phyloP scores from a whole-genome alignment of 257 asterid species.

The Salvia hispanica region DNA sequence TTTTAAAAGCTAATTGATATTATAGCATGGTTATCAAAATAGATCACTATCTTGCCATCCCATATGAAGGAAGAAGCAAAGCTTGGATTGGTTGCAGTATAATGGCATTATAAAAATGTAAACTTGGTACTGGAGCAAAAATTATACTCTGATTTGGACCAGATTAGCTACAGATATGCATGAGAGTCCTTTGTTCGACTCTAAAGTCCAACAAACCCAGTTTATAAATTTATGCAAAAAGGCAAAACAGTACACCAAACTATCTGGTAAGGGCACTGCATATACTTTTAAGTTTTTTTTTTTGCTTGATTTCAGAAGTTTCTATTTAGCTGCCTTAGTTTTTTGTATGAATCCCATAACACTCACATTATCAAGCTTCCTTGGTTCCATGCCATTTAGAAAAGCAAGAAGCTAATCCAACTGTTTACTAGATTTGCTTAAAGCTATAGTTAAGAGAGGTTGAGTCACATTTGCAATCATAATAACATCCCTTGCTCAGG shows the following conservation, averaged over 20 bases:
- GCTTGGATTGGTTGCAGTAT: slow-evolving; percentile 18
- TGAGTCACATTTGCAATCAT: slow-evolving; percentile 8
- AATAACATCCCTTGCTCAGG: slow-evolving; percentile 17
- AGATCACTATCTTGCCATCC: slow-evolving; percentile 15
- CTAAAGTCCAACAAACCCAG: slow-evolving; percentile 11
- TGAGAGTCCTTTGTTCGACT: neutral
- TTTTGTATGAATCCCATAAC: neutral
- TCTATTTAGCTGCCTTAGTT: neutral
- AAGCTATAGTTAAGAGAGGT: slow-evolving; percentile 7
- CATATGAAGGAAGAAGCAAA: slow-evolving; percentile 14
- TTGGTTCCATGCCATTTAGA: slow-evolving; percentile 11
- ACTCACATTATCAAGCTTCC: neutral
- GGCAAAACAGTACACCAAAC: slow-evolving; percentile 15
- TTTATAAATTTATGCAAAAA: slow-evolving; percentile 14
- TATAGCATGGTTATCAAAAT: slow-evolving; percentile 23
- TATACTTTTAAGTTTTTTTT: neutral
- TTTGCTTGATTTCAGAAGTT: neutral
- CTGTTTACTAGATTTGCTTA: neutral
- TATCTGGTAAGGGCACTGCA: neutral
- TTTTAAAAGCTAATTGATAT: slow-evolving; percentile 27
- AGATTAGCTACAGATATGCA: slow-evolving; percentile 22
- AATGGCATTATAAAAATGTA: slow-evolving; percentile 23
- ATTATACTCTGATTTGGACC: neutral
- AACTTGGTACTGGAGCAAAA: slow-evolving; percentile 9
- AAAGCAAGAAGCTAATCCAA: slow-evolving; percentile 22